Percentiles rank a stretch among this genome's conserved stretches.
phyloP scores from a whole-genome alignment of 1,139 yeast genomes.

The Pichia sp. region DNA sequence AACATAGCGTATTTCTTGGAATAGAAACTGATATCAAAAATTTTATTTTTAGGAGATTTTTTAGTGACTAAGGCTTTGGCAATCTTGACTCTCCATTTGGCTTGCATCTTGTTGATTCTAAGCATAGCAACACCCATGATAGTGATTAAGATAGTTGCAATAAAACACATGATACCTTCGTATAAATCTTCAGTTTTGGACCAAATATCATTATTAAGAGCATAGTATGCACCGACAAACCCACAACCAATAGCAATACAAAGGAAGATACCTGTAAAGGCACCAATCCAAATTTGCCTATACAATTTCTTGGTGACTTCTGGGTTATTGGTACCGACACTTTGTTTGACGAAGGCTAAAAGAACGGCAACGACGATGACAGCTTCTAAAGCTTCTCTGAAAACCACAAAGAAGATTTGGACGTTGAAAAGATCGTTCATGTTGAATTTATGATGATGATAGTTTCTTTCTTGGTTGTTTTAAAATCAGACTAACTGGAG shows the following conservation, averaged over 20 bases:
- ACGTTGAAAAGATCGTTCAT: conserved; percentile 46
- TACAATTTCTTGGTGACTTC: conserved; percentile 54
- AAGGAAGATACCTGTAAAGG: conserved; percentile 64
- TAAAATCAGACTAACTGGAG: too few species aligned
- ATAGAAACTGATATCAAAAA: conserved; percentile 42
- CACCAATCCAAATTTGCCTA: conserved; percentile 83
- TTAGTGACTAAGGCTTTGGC: conserved; percentile 53
- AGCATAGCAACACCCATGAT: conserved; percentile 92
- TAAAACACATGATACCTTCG: conserved; percentile 85
- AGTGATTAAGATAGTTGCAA: conserved; percentile 82
- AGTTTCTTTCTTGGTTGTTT: too few species aligned
- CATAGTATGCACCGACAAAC: conserved; percentile 81
- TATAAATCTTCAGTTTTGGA: conserved; percentile 83
- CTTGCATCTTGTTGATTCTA: conserved; percentile 86
- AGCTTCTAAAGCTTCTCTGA: conserved; percentile 91
- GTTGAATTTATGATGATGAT: background rate
- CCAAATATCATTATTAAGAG: conserved; percentile 83
- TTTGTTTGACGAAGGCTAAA: conserved; percentile 88
- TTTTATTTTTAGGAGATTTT: conserved; percentile 35
- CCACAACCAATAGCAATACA: conserved; percentile 82
- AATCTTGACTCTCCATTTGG: conserved; percentile 88
- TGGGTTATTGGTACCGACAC: conserved; percentile 39
- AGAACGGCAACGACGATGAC: conserved; percentile 85
- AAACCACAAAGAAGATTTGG: conserved; percentile 75
- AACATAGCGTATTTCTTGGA: conserved; percentile 68